Base-by-base conservation (phyloP, 2,329 filamentous ascomycete genomes). In the Phoma herbarum region DNA sequence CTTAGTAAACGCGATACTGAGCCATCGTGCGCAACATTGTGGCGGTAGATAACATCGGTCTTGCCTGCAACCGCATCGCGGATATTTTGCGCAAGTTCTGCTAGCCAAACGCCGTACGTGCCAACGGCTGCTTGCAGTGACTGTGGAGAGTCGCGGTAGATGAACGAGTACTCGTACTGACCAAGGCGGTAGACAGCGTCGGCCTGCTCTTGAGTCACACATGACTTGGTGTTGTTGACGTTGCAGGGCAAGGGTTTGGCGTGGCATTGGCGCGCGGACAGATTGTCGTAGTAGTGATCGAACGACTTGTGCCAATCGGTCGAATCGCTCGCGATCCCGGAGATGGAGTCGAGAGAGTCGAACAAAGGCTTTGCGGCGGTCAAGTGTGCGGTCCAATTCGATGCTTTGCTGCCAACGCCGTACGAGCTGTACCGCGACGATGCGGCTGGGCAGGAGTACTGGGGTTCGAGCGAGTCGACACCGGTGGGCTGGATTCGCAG, bases 271-370 rank as follows among this genome's bases (percentile, higher is more conserved):
- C 91, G 84, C 0, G 91, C 88, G 0, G 90, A 92, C 1, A 95
- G 83, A 69, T 93, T 95, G 74, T 95, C 92, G 68, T 88, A 95
- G 79, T 95, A 95, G 75, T 93, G 91, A 71, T 95, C 92, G 67
- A 90, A 88, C 52, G 84, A 88, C 39, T 77, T 82, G 70, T 94
- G 90, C 80, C 91, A 95, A 3, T 82, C 88, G 0, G 72, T 70
- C 59, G 88, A 84, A 31, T 75, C 76, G 0, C 80, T 61, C 0
- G 83, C 72, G 1, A 95, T 84, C 28, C 89, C 89, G 0, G 89
- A 91, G 44, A 94, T 83, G 41, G 79, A 73, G 68, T 95, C 91
- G 0, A 95, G 84, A 0, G 75, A 76, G 6, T 75, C 69, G 70
- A 85, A 91, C 0, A 95, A 79, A 0, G 77, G 63, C 2, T 75